Evolutionary conservation across 2,329 filamentous ascomycete genomes (phyloP), one percentile per base, ranked within the genome.

Genomic region (Ramichloridium luteum): DNA sequence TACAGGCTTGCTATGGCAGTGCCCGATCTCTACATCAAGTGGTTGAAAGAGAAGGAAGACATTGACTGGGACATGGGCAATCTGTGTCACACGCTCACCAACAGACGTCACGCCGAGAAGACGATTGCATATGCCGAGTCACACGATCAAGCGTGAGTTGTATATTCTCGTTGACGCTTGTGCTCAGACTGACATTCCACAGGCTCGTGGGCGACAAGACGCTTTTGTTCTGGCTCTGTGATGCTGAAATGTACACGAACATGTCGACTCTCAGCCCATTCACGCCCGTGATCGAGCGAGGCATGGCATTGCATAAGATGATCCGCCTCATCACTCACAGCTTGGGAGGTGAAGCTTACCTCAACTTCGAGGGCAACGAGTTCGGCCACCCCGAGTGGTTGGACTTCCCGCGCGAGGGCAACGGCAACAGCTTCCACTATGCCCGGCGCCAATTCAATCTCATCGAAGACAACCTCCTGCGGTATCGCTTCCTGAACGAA

Each of bases 371-470:
- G 61, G 90, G 90, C 39, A 98, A 98, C 58, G 90, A 98, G 59
- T 98, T 98, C 51, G 90, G 90, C 1, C 90, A 98, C 54, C 90
- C 90, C 0, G 90, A 98, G 59, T 98, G 90, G 90, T 80, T 98
- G 23, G 90, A 98, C 57, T 98, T 98, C 59, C 90, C 90, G 3
- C 81, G 90, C 31, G 84, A 78, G 50, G 90, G 90, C 34, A 56
- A 56, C 40, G 38, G 40, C 38, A 58, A 57, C 44, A 50, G 46
- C 38, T 56, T 57, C 43, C 53, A 58, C 43, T 58, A 58, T 41
- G 54, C 55, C 11, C 75, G 90, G 13, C 80, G 90, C 37, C 88
- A 94, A 56, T 76, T 94, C 45, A 96, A 98, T 58, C 72, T 98
- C 11, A 77, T 84, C 0, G 84, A 94, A 32, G 90, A 98, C 54